Percentiles rank a stretch among this genome's conserved stretches.
Conservation (phyloP, 331 rosid genomes). For the Quercus phellos region DNA sequence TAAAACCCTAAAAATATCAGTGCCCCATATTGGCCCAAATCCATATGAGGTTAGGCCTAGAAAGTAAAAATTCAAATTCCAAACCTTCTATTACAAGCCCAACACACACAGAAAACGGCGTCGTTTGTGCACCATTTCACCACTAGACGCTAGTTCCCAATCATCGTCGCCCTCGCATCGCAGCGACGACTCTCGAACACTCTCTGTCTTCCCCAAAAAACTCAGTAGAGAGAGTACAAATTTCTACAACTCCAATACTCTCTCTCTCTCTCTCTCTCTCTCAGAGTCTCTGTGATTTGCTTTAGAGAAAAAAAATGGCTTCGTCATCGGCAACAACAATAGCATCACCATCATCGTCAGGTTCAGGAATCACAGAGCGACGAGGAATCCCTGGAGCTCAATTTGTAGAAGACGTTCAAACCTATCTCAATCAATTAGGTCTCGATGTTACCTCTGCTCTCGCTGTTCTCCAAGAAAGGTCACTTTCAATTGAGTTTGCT, state of each 20-base stretch:
- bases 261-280: not conserved
- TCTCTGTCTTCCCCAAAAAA: not conserved
- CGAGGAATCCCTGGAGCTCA: constrained; percentile 88
- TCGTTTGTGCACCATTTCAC: no score
- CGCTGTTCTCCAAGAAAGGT: constrained; percentile 72
- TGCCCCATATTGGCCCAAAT: no score
- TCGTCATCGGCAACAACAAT: constrained; percentile 21
- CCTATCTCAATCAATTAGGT: constrained; percentile 55
- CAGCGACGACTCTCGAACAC: not conserved
- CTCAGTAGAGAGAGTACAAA: not conserved
- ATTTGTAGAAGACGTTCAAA: constrained; percentile 73
- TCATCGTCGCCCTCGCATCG: not conserved
- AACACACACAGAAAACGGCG: no score
- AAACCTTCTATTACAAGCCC: no score
- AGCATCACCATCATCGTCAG: constrained; percentile 22
- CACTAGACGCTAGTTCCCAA: no score
- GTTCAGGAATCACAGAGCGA: constrained; percentile 40
- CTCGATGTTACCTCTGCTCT: constrained; percentile 67
- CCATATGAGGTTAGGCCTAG: no score
- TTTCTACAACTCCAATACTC: not conserved
- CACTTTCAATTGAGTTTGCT: not conserved
- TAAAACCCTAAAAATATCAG: no score
- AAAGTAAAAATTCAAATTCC: no score
- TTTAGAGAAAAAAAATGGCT: constrained; percentile 31
- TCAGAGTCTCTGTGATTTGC: not conserved